These are phyloP conservation scores for Lactuca saligna DNA, from an alignment of 129 eudicot genomes.

Conservation along the genomic window DNA sequence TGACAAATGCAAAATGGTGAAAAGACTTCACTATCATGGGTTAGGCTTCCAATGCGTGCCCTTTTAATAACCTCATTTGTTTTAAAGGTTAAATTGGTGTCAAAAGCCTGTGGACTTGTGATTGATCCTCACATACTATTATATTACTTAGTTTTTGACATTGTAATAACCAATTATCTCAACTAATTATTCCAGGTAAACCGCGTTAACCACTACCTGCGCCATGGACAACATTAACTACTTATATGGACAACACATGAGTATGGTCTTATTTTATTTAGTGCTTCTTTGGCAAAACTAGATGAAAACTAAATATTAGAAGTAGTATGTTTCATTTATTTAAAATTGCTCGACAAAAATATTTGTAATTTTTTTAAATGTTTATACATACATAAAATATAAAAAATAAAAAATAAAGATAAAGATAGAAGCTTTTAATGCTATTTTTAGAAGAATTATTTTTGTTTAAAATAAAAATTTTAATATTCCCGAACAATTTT, in stretches of 20 bases:
- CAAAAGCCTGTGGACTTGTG: slow-evolving; percentile 21
- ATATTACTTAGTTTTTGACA: background rate
- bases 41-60: slow-evolving; percentile 36
- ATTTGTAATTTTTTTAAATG: background rate
- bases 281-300: background rate
- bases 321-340: background rate
- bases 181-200: background rate
- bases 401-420: no score
- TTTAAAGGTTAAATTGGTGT: slow-evolving; percentile 14
- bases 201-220: background rate
- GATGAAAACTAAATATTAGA: background rate
- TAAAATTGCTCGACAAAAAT: background rate
- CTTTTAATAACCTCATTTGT: slow-evolving; percentile 11
- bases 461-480: no score
- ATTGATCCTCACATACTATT: background rate
- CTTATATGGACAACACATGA: background rate
- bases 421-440: no score
- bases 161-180: background rate
- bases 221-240: background rate
- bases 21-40: slow-evolving; percentile 35
- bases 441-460: no score
- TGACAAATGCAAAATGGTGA: slow-evolving; percentile 36
- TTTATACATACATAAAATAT: no score
- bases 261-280: background rate
- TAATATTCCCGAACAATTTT: no score